Base-by-base conservation (phyloP, 768 basidiomycete species). In the Termitomyces sp. region DNA sequence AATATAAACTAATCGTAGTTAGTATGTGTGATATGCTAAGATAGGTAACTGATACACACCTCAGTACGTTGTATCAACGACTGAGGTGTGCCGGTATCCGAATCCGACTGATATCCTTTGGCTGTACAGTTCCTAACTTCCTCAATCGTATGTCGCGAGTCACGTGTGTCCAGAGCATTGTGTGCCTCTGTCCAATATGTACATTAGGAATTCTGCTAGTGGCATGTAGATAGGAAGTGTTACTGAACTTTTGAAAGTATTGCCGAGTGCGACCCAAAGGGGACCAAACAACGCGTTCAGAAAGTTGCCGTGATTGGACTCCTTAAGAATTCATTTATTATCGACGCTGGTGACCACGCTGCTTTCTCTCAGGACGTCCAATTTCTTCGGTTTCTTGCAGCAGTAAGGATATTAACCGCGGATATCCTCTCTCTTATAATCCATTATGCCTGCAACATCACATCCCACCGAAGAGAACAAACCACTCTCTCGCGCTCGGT, bases 401-500 rank as follows among this genome's bases (percentile, higher is more conserved):
- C 1, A 26, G 30, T 35, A 26, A 24, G 16, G 7, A 10, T n/a
- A n/a, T n/a, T 16, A 2, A 11, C 2, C 47, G 45, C 30, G 33
- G 20, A 28, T 22, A 35, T 13, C 2, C 32, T 22, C n/a, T 36
- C 10, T 9, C 36, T 18, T n/a, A 10, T 41, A n/a, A 30, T 30
- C 2, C 40, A 33, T 11, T 22, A 67, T 65, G 66, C 55, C 63
- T 43, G 43, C 52, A 51, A 43, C 58, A 14, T 58, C 60, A 44
- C 57, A 59, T 8, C 48, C 55, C 26, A 45, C 55, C 16, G 72
- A 74, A 46, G 72, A 72, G 59, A 74, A 70, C 40, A 64, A 66
- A 54, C 63, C 70, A 40, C 60, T 70, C 38, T 66, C 66, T 48
- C 65, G 69, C 50, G 66, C 67, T 51, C 69, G 68, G 75, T 76